phyloP scores from a whole-genome alignment of 257 asterid species.

The Rauvolfia tetraphylla region DNA sequence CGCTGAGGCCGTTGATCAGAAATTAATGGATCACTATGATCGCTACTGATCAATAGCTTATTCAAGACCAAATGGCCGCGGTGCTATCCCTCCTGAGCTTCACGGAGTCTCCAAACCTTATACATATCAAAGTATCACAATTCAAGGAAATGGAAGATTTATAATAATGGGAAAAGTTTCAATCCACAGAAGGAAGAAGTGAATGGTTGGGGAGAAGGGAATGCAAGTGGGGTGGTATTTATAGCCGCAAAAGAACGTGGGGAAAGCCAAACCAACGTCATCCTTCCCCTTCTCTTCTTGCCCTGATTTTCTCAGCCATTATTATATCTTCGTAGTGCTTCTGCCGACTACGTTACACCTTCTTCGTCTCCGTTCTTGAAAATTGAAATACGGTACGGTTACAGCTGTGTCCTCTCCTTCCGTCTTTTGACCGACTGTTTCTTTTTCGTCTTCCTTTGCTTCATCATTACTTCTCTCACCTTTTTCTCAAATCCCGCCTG shows the following conservation, averaged over 20 bases:
- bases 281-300: neutral
- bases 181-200: neutral
- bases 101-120: constrained; percentile 40
- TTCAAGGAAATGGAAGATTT: neutral
- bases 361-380: constrained; percentile 23
- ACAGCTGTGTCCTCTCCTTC: neutral
- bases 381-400: constrained; percentile 15
- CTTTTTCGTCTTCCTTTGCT: neutral
- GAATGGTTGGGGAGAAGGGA: constrained; percentile 6
- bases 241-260: constrained; percentile 33
- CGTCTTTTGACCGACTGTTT: neutral
- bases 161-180: too few relatives aligned
- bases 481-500: neutral
- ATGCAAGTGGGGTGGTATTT: constrained; percentile 17
- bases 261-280: constrained; percentile 26
- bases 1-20: constrained; percentile 26
- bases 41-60: neutral
- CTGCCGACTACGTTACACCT: constrained; percentile 33
- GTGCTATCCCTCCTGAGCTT: constrained; percentile 88
- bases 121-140: too few relatives aligned
- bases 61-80: constrained; percentile 13
- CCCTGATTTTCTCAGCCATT: neutral
- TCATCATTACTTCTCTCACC: constrained; percentile 1
- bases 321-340: neutral
- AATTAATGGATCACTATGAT: too few relatives aligned